phyloP scores from a whole-genome alignment of 805 yeast genomes.

The Candida takata region DNA sequence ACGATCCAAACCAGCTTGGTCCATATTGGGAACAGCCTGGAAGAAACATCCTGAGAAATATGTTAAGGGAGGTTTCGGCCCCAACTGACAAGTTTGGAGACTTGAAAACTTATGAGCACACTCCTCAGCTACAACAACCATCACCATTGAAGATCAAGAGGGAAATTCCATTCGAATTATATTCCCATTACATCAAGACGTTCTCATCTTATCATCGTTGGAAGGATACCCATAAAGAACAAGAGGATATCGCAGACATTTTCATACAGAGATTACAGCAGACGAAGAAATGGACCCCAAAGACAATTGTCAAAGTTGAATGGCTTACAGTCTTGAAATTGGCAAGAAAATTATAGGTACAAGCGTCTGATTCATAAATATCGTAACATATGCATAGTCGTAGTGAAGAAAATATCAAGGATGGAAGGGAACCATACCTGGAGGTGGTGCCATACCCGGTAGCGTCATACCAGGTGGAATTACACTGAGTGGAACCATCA shows the following conservation, averaged over 20 bases:
- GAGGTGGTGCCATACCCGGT: too few species aligned
- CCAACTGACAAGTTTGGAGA: constrained; percentile 38
- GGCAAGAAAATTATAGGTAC: constrained; percentile 17
- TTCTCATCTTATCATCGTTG: constrained; percentile 65
- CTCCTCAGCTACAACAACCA: not conserved
- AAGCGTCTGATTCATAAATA: too few species aligned
- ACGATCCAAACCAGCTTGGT: constrained; percentile 43
- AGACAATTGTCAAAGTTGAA: constrained; percentile 33
- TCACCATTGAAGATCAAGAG: constrained; percentile 29
- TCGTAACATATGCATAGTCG: too few species aligned
- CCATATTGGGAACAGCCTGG: constrained; percentile 89
- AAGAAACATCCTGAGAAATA: constrained; percentile 41
- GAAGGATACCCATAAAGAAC: constrained; percentile 27
- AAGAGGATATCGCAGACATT: constrained; percentile 29
- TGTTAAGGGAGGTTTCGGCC: constrained; percentile 35
- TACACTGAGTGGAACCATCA: too few species aligned
- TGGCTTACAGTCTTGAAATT: constrained; percentile 49
- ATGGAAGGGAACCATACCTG: too few species aligned
- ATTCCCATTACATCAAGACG: constrained; percentile 51
- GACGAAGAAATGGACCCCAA: constrained; percentile 39
- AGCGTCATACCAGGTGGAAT: too few species aligned
- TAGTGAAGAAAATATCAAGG: too few species aligned
- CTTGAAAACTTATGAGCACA: constrained; percentile 24
- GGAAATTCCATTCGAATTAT: constrained; percentile 38
- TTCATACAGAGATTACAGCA: constrained; percentile 30